Evolutionary conservation across 2,329 filamentous ascomycete species (phyloP), one percentile per base, ranked within the genome.

Genomic region (Mycosphaerelloides madeirae): DNA sequence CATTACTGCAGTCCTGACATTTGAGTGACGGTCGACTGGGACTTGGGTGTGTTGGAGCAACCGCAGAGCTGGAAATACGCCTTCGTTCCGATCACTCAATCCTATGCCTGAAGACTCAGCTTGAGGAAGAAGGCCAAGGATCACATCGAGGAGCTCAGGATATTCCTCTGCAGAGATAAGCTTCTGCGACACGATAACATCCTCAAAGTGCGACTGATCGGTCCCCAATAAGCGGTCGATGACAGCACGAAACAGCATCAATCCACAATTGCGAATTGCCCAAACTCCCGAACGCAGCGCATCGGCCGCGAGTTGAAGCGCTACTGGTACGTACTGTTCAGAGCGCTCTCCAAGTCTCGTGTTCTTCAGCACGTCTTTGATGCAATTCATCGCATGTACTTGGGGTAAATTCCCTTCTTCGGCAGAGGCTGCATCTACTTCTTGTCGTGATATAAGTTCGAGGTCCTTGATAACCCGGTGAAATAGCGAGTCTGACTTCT

Each of bases 261-360:
- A 69, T 2, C 89, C 89, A 55, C 89, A 96, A 64, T 98, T 98
- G 1, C 90, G 83, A 44, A 98, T 89, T 0, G 90, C 87, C 93
- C 93, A 98, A 16, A 93, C 80, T 47, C 85, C 78, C 0, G 87
- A 93, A 34, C 81, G 84, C 13, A 98, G 74, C 40, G 85, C 87
- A 46, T 78, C 78, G 9, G 87, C 86, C 1, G 90, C 89, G n/a
- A 97, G 74, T 49, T 83, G 78, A 3, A 98, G 73, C 28, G 84
- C 84, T 22, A 80, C 73, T 7, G 85, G 81, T 6, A 96, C 74
- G 55, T 89, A 84, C 0, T 73, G 72, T 57, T 95, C 87, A 0
- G 87, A 85, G 41, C 78, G 77, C 43, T 80, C 80, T 20, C 86
- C 77, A 12, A 97, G 74, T 38, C 81, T 79, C 0, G 88, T 87